phyloP scores from a whole-genome alignment of 2,329 filamentous ascomycete genomes.

The Penicillium brevicompactum region DNA sequence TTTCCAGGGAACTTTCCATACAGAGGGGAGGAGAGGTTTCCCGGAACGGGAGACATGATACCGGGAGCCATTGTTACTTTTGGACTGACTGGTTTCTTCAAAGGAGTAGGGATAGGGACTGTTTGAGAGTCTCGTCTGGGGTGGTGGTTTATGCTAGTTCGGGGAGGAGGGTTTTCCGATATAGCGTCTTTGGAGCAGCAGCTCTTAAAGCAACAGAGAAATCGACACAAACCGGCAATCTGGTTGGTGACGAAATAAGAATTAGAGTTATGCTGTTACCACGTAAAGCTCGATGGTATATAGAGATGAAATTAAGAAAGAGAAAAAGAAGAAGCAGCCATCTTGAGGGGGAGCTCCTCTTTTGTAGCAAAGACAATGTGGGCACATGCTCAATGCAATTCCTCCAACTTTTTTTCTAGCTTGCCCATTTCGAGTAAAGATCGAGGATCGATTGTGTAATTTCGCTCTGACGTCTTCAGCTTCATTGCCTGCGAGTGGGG shows the following conservation, averaged over 20 bases:
- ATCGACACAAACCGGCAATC: slow-evolving; percentile 17
- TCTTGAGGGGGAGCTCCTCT: neutral
- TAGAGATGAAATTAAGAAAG: neutral
- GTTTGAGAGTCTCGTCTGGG: neutral
- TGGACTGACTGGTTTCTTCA: neutral
- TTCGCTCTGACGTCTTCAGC: neutral
- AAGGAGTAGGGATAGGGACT: slow-evolving; percentile 9
- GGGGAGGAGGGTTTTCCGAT: slow-evolving; percentile 12
- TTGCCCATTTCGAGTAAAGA: neutral
- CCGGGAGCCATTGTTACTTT: slow-evolving; percentile 21
- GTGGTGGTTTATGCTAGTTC: slow-evolving; percentile 2
- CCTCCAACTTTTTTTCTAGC: neutral
- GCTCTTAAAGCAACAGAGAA: slow-evolving; percentile 23
- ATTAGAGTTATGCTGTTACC: slow-evolving; percentile 1
- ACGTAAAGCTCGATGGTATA: slow-evolving; percentile 4
- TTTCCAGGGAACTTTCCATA: slow-evolving; percentile 13
- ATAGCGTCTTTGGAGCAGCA: slow-evolving; percentile 19
- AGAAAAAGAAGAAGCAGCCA: neutral
- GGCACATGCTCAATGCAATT: neutral
- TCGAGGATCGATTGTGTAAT: neutral
- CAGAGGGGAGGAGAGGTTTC: slow-evolving; percentile 20
- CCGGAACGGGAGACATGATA: slow-evolving; percentile 20
- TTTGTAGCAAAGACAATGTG: neutral
- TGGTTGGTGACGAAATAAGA: neutral
- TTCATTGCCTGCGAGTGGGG: neutral